Conservation (phyloP, 306 rosid species). For the Pachyrhizus erosus region DNA sequence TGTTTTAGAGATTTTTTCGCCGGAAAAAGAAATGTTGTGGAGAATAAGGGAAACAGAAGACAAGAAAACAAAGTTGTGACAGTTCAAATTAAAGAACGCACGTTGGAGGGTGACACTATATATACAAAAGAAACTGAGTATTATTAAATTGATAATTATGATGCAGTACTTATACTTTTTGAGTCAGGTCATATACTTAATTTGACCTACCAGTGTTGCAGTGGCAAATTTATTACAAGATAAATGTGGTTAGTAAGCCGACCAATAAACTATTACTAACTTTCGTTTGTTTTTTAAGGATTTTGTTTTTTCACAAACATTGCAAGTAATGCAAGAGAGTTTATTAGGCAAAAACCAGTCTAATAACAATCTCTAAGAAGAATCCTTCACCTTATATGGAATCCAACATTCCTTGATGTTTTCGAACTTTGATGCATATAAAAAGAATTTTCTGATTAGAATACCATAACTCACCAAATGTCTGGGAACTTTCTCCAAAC, state of each 20-base stretch:
- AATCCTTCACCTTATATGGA: neutral
- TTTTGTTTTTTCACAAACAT: no score
- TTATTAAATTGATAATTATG: neutral
- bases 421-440: neutral
- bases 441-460: neutral
- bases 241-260: no score
- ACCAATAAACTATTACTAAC: no score
- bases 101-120: neutral
- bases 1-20: neutral
- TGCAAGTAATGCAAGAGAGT: no score
- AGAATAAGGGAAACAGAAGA: neutral
- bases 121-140: neutral
- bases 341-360: no score
- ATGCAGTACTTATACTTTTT: neutral
- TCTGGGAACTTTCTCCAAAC: neutral
- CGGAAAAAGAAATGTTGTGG: neutral
- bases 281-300: no score
- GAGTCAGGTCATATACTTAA: neutral
- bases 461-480: neutral
- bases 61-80: neutral
- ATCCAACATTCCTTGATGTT: neutral
- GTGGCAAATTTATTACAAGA: neutral
- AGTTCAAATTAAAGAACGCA: neutral
- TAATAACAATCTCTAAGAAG: neutral
- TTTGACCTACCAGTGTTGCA: neutral